Base-by-base conservation (phyloP, 768 basidiomycete genomes). In the Kwoniella europaea region DNA sequence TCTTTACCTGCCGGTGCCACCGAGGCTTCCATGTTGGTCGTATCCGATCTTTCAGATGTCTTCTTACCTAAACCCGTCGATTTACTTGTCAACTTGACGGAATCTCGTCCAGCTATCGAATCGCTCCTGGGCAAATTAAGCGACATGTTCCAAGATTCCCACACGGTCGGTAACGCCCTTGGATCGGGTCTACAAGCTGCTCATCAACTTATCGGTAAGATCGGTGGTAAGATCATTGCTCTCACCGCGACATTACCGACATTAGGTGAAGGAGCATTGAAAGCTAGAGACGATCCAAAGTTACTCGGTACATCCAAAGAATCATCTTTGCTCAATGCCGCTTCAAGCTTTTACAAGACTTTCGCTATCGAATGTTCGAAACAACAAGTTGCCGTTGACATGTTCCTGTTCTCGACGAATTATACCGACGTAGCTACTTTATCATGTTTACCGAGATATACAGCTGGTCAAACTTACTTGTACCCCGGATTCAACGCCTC, bases 71-170 rank as follows among this genome's bases (percentile, higher is more conserved):
- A 96, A 84, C 97, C 97, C 4, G 92, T 89, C 59, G 96, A 98
- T 82, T 87, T 98, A n/a, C 89, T 98, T 43, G 92, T 98, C 79
- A 98, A 98, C 86, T 86, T 98, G 71, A 88, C 89, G 13, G 97
- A 98, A 85, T 88, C 91, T 10, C 89, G 92, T 53, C 85, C 89
- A 0, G 89, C 91, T 2, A 84, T 98, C 57, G 96, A 98, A 82
- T 85, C 87, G 16, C 88, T 99, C 24, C 88, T 99, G 1, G 88
- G 90, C 18, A 86, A 91, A 64, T 87, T 99, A 66, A 92, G 90
- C 76, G 96, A 95, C 67, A 98, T 99, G 96, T 99, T 98, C 88
- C 89, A 91, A 83, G 96, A 98, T n/a, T 93, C 93, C 71, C 91
- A 90, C 79, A 90, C 90, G 35, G 90, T 95, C 68, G 96, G 95